Conservation (phyloP, 768 basidiomycete species). For the Hemileccinum impolitum region DNA sequence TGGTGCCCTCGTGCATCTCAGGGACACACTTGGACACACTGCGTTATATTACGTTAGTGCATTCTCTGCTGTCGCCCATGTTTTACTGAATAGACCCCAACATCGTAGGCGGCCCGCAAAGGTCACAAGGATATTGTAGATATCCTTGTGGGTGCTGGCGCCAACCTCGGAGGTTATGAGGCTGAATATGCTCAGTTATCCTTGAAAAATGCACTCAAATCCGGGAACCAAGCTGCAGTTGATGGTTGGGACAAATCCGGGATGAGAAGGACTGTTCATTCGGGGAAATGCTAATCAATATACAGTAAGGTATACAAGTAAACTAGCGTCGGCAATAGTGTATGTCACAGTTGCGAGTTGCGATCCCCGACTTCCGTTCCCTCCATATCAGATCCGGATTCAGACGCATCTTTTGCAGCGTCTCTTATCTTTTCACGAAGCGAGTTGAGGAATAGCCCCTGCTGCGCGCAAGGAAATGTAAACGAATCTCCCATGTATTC, state of each 20-base stretch:
- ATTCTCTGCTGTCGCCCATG: not conserved
- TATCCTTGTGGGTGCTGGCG: slow-evolving; percentile 67
- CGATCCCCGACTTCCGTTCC: slow-evolving; percentile 26
- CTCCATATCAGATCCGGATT: slow-evolving; percentile 24
- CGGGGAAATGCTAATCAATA: slow-evolving; percentile 5
- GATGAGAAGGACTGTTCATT: slow-evolving; percentile 10
- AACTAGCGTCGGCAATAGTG: slow-evolving; percentile 1
- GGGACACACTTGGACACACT: slow-evolving; percentile 80
- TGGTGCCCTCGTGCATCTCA: slow-evolving; percentile 79
- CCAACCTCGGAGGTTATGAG: slow-evolving; percentile 62
- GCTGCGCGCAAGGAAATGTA: slow-evolving; percentile 65
- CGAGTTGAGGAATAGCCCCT: slow-evolving; percentile 63
- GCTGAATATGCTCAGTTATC: slow-evolving; percentile 55
- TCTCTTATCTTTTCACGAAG: slow-evolving; percentile 50
- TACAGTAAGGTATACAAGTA: slow-evolving; percentile 15
- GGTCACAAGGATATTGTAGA: slow-evolving; percentile 60
- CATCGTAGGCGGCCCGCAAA: slow-evolving; percentile 67
- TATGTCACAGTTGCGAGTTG: slow-evolving; percentile 3
- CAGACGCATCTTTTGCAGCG: slow-evolving; percentile 25
- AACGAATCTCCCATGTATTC: slow-evolving; percentile 63
- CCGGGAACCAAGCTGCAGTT: slow-evolving; percentile 43
- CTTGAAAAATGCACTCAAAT: slow-evolving; percentile 32
- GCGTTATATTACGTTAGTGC: slow-evolving; percentile 72
- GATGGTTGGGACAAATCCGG: slow-evolving; percentile 60
- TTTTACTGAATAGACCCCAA: slow-evolving; percentile 1